Evolutionary conservation across 768 basidiomycete genomes (phyloP).

Genomic region (Lepiota brunneoincarnata): DNA sequence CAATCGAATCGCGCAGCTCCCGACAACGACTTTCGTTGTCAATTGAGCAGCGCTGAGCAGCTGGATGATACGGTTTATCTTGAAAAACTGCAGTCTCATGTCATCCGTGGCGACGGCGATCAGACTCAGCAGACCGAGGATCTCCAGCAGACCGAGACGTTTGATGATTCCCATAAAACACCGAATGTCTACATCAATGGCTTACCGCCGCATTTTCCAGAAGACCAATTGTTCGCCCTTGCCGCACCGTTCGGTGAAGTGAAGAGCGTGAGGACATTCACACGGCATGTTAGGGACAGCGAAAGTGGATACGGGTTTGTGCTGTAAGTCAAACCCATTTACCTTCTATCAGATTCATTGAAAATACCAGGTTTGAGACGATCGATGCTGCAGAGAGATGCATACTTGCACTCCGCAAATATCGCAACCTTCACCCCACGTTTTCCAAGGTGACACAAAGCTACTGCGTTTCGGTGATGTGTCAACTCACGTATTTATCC

Average conservation of each 20-base stretch:
- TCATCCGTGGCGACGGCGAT: background rate
- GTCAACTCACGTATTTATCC: background rate
- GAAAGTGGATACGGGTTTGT: constrained; percentile 78
- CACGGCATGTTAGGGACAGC: constrained; percentile 75
- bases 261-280: constrained; percentile 80
- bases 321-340: constrained; percentile 45
- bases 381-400: constrained; percentile 72
- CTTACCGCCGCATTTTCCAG: constrained; percentile 78
- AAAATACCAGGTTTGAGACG: constrained; percentile 53
- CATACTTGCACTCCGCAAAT: constrained; percentile 65
- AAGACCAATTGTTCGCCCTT: constrained; percentile 74
- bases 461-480: constrained; percentile 9
- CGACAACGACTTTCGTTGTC: background rate
- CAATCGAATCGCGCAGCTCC: constrained; percentile 8
- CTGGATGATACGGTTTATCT: constrained; percentile 2
- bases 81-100: background rate
- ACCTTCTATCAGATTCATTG: background rate
- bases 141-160: background rate
- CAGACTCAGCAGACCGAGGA: background rate
- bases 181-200: constrained; percentile 91
- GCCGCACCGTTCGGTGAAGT: constrained; percentile 71
- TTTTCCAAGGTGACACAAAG: constrained; percentile 67
- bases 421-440: constrained; percentile 79
- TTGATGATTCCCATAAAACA: constrained; percentile 34
- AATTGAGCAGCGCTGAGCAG: background rate